These are phyloP conservation scores for Fonsecaea multimorphosa DNA, from an alignment of 2,329 filamentous ascomycete genomes.

Conservation along the genomic window DNA sequence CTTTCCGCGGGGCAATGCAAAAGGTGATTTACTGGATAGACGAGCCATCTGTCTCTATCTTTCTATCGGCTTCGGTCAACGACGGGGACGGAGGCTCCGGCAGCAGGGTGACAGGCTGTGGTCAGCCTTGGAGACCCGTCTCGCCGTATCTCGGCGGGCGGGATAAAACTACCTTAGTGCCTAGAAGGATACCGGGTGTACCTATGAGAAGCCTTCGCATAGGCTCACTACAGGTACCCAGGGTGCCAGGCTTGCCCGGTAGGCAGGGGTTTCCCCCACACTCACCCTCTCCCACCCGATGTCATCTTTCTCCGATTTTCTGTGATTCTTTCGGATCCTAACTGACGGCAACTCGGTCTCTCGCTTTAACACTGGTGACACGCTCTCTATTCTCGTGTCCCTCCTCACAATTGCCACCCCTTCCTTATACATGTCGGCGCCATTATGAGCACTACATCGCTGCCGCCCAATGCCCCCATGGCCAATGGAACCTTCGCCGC, in stretches of 20 bases:
- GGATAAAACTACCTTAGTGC: background rate
- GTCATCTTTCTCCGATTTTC: conserved; percentile 11
- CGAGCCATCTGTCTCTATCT: background rate
- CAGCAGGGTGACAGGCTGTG: background rate
- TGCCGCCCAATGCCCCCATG: conserved; percentile 40
- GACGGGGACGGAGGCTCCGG: background rate
- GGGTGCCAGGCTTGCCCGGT: background rate
- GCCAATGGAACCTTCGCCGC: conserved; percentile 32
- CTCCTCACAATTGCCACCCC: conserved; percentile 1
- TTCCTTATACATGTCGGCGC: conserved; percentile 20
- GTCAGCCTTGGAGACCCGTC: conserved; percentile 3
- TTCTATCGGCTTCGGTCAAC: background rate
- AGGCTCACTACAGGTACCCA: background rate
- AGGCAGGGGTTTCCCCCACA: background rate
- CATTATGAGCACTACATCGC: conserved; percentile 37
- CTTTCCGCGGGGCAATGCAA: background rate
- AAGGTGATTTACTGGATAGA: background rate
- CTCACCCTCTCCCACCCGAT: background rate
- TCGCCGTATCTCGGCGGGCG: background rate
- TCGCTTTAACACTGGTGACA: too few species aligned
- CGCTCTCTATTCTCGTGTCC: background rate
- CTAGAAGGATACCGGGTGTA: background rate
- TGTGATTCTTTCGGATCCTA: background rate
- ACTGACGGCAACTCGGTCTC: background rate
- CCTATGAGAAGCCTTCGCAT: too few species aligned